A percentile compares a stretch with the other conserved stretches of the same genome.
These are phyloP conservation scores for Tulasnella sp. DNA, from an alignment of 768 basidiomycete species.

Conservation along the genomic window DNA sequence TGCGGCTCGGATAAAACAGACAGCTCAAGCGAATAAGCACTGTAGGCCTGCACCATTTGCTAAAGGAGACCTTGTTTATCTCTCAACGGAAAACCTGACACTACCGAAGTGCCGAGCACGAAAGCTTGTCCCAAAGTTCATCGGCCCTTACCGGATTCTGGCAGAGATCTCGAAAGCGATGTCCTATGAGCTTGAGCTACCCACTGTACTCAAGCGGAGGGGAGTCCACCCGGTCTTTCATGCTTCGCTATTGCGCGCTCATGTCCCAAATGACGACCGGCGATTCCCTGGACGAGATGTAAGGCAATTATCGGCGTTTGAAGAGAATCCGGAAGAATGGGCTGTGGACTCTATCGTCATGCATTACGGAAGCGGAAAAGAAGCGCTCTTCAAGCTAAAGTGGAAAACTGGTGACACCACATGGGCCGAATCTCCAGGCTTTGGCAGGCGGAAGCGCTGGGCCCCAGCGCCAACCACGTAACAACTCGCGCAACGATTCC, in stretches of 20 bases:
- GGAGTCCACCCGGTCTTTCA: not conserved
- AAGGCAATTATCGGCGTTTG: not conserved
- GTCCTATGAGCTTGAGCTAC: not conserved
- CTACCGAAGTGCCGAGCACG: not conserved
- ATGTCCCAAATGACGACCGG: not conserved
- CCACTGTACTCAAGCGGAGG: not conserved
- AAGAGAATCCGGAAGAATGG: slow-evolving; percentile 32
- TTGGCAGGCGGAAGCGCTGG: too few relatives aligned
- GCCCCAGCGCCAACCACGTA: too few relatives aligned
- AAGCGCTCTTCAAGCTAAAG: slow-evolving; percentile 38
- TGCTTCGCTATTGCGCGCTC: not conserved
- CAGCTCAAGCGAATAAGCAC: slow-evolving; percentile 34
- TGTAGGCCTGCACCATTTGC: slow-evolving; percentile 33
- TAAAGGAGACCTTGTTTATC: slow-evolving; percentile 39
- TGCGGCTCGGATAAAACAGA: slow-evolving; percentile 36
- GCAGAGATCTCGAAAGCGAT: not conserved
- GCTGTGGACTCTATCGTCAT: slow-evolving; percentile 34
- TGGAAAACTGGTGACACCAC: slow-evolving; percentile 43
- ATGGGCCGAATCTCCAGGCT: too few relatives aligned
- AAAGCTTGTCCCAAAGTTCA: not conserved
- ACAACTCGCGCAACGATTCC: too few relatives aligned
- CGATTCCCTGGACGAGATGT: not conserved
- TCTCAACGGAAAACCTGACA: slow-evolving; percentile 41
- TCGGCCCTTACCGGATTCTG: not conserved
- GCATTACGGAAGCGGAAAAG: slow-evolving; percentile 35